Percentiles rank a stretch among this genome's conserved stretches.
phyloP scores from a whole-genome alignment of 139 green algal species.

The Picochlorum sp. region DNA sequence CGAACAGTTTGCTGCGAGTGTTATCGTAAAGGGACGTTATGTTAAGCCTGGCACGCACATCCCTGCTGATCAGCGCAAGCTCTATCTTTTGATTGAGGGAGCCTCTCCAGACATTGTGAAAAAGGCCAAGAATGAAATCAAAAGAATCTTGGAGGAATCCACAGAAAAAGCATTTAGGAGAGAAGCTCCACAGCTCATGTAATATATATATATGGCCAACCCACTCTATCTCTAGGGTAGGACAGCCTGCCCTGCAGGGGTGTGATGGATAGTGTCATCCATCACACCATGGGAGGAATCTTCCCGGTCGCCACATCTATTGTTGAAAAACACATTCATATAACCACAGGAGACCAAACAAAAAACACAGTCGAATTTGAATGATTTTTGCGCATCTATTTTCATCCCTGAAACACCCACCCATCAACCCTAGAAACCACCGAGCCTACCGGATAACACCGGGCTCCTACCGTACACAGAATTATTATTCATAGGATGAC shows the following conservation, averaged over 20 bases:
- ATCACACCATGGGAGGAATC: too few relatives aligned
- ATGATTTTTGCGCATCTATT: too few relatives aligned
- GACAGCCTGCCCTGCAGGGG: background rate
- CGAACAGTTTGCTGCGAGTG: constrained; percentile 69
- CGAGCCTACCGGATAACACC: too few relatives aligned
- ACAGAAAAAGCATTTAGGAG: constrained; percentile 78
- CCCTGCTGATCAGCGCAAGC: constrained; percentile 78
- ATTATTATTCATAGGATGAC: too few relatives aligned
- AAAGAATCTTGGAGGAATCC: constrained; percentile 65
- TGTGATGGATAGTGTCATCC: too few relatives aligned
- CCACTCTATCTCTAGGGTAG: background rate
- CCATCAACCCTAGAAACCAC: too few relatives aligned
- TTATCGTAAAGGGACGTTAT: constrained; percentile 81
- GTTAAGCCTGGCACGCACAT: constrained; percentile 40
- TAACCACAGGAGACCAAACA: too few relatives aligned
- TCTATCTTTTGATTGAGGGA: constrained; percentile 85
- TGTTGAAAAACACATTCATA: too few relatives aligned
- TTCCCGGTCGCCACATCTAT: too few relatives aligned
- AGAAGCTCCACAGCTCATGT: constrained; percentile 35
- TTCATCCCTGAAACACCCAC: too few relatives aligned
- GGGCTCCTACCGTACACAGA: too few relatives aligned
- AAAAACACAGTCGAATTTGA: too few relatives aligned
- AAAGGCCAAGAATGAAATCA: constrained; percentile 70
- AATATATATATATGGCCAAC: background rate
- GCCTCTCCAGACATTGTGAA: constrained; percentile 58